Evolutionary conservation across 164 flowering plant genomes (phyloP).

Genomic region (Liquidambar formosana): DNA sequence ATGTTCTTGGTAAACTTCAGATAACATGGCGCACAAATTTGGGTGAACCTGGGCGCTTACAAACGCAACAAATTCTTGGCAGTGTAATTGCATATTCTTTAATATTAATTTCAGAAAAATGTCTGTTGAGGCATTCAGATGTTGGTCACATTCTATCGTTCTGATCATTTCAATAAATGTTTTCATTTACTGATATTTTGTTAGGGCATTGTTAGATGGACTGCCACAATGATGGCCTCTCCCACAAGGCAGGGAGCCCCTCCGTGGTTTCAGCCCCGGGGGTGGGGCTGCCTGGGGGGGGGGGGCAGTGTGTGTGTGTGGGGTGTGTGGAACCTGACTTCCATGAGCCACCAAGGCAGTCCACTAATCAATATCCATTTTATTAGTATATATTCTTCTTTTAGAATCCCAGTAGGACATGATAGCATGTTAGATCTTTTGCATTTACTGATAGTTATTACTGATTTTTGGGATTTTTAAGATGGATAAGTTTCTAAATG

Average conservation of each 20-base stretch:
- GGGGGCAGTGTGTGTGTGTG: no score
- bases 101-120: not conserved
- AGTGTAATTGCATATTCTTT: conserved; percentile 52
- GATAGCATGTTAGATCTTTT: not conserved
- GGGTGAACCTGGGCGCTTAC: conserved; percentile 99
- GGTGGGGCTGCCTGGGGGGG: no score
- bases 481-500: no score
- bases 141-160: not conserved
- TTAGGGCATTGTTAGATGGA: no score
- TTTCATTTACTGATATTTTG: not conserved
- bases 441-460: no score
- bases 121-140: not conserved
- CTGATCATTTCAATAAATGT: not conserved
- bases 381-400: not conserved
- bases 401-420: not conserved
- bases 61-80: conserved; percentile 93
- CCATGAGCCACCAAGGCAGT: no score
- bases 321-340: no score
- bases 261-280: no score
- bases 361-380: no score
- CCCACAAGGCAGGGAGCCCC: no score
- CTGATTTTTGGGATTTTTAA: no score
- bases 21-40: conserved; percentile 98
- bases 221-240: no score
- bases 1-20: conserved; percentile 93